Evolutionary conservation across 2,329 filamentous ascomycete species (phyloP).

Genomic region (Macrophomina tecta): DNA sequence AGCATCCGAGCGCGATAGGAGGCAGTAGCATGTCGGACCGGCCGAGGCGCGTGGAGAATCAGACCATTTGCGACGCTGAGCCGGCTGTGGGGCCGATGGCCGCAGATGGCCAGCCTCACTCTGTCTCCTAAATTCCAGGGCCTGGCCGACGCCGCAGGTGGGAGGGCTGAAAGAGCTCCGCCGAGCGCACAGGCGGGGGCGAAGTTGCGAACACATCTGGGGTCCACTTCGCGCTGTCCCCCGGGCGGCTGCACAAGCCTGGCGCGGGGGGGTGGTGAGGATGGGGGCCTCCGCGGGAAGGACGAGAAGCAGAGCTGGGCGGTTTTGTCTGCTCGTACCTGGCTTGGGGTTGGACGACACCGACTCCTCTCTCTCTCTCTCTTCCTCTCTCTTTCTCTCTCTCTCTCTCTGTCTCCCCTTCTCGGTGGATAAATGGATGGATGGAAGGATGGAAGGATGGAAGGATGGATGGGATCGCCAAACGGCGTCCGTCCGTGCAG

Average conservation of each 20-base stretch:
- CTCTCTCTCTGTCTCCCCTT: too few species aligned
- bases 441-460: not conserved
- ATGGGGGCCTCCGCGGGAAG: not conserved
- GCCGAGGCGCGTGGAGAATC: slow-evolving; percentile 15
- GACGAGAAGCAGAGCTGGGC: not conserved
- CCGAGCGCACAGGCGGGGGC: not conserved
- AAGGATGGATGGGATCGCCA: slow-evolving; percentile 6
- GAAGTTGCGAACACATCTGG: too few species aligned
- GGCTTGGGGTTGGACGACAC: slow-evolving; percentile 4
- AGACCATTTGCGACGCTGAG: slow-evolving; percentile 1
- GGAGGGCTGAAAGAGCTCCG: not conserved
- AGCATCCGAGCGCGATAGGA: slow-evolving; percentile 19
- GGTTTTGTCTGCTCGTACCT: not conserved
- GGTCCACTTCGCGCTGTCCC: too few species aligned
- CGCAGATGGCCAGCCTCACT: slow-evolving; percentile 1
- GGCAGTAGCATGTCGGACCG: slow-evolving; percentile 17
- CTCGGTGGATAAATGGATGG: not conserved
- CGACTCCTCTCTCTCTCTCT: not conserved
- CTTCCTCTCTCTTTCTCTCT: too few species aligned
- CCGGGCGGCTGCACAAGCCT: not conserved
- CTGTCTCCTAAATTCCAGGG: not conserved
- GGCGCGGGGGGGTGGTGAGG: not conserved
- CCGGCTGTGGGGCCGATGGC: slow-evolving; percentile 1
- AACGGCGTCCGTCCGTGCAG: slow-evolving; percentile 13
- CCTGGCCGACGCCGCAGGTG: not conserved